Conservation (phyloP, 1,139 yeast species). For the Pichia sp. region DNA sequence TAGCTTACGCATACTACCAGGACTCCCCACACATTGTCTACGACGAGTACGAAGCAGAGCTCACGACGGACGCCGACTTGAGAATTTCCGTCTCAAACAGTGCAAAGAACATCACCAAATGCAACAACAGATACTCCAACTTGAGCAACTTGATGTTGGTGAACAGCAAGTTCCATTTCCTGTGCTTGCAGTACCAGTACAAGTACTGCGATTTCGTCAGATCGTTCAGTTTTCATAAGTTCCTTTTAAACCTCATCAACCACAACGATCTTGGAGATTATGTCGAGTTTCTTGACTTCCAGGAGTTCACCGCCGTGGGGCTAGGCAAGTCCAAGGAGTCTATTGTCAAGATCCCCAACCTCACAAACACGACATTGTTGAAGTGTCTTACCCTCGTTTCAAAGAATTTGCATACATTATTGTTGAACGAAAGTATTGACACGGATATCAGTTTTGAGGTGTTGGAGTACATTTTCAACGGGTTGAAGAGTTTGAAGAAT, state of each 20-base stretch:
- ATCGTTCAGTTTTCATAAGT: conserved; percentile 77
- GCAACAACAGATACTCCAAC: conserved; percentile 20
- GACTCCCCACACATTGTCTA: conserved; percentile 21
- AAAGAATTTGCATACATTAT: conserved; percentile 74
- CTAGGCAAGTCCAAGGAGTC: conserved; percentile 85
- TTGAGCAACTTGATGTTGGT: conserved; percentile 13
- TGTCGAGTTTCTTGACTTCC: conserved; percentile 80
- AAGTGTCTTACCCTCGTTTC: conserved; percentile 52
- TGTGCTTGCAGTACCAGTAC: conserved; percentile 44
- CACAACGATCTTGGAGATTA: conserved; percentile 55
- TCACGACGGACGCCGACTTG: neutral
- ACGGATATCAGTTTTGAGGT: conserved; percentile 70
- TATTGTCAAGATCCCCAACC: conserved; percentile 92
- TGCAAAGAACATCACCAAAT: conserved; percentile 25
- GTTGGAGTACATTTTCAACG: conserved; percentile 58
- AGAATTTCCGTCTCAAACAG: conserved; percentile 23
- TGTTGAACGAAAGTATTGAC: conserved; percentile 85
- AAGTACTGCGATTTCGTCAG: conserved; percentile 73
- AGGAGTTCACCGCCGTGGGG: conserved; percentile 87
- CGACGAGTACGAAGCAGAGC: neutral
- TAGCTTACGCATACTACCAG: conserved; percentile 29
- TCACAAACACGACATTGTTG: conserved; percentile 69
- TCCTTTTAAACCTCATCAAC: conserved; percentile 51
- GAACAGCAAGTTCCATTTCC: conserved; percentile 23
- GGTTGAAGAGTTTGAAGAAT: conserved; percentile 59